A percentile compares a stretch with the other conserved stretches of the same genome.
These are phyloP conservation scores for Candida quercuum DNA, from an alignment of 805 yeast species.

Conservation along the genomic window DNA sequence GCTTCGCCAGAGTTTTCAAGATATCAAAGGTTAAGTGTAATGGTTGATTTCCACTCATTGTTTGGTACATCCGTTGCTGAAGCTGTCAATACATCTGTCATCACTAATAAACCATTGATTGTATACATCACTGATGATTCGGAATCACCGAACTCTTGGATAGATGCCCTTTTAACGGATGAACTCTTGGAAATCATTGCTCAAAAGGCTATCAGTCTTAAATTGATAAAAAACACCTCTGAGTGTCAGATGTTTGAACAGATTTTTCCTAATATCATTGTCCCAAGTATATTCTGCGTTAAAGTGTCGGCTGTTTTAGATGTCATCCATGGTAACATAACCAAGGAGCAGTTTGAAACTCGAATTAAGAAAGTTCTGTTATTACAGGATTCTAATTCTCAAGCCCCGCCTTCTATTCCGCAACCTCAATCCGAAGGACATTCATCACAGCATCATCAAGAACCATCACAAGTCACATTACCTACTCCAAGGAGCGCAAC, in stretches of 20 bases:
- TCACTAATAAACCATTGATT: slow-evolving; percentile 31
- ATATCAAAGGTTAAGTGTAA: no score
- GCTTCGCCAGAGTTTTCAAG: no score
- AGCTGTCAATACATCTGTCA: slow-evolving; percentile 36
- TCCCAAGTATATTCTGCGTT: slow-evolving; percentile 58
- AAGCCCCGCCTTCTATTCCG: slow-evolving; percentile 6
- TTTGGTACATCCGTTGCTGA: slow-evolving; percentile 27
- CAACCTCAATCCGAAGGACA: background rate
- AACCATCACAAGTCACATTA: no score
- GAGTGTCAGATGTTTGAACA: slow-evolving; percentile 47
- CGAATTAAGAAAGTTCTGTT: slow-evolving; percentile 20
- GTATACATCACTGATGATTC: slow-evolving; percentile 30
- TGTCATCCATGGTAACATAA: slow-evolving; percentile 30
- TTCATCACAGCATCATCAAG: slow-evolving; percentile 7
- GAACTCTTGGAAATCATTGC: slow-evolving; percentile 14
- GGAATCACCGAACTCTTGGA: slow-evolving; percentile 18
- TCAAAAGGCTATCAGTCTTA: slow-evolving; percentile 34
- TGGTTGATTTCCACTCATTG: slow-evolving; percentile 13
- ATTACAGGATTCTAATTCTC: slow-evolving; percentile 1
- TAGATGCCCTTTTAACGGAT: slow-evolving; percentile 14
- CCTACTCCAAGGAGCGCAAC: no score
- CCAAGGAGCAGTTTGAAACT: slow-evolving; percentile 23
- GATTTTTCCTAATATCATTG: slow-evolving; percentile 43
- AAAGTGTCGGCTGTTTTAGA: slow-evolving; percentile 41
- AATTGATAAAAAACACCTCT: slow-evolving; percentile 33